Base-by-base conservation (phyloP, 495 filamentous ascomycete species). In the Xylaria curta region DNA sequence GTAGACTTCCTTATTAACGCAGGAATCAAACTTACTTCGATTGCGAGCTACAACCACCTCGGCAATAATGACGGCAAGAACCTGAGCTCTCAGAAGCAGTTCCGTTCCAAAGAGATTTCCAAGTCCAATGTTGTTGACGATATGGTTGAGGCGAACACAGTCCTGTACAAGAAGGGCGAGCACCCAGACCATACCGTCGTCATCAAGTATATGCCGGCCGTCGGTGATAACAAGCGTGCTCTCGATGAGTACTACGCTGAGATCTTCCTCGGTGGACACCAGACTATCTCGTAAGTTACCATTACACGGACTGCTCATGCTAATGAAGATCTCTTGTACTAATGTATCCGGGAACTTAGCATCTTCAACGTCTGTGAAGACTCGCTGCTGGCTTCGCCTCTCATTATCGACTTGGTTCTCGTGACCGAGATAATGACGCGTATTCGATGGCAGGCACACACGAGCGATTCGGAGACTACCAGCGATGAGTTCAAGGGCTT, bases 21-120 rank as follows among this genome's bases (percentile, higher is more conserved):
- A 68, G 96, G 96, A 80, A 97, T 99, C 88, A 97, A 97, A 88
- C 91, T 99, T 76, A 99, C 97, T 66, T 97, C 97, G 66, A 98
- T 99, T 83, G 93, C 96, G 76, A 96, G 93, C 85, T 99, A 98
- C 89, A 99, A 99, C 88, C 97, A 98, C 84, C 91, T 99, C 61
- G 96, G 96, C 78, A 99, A 99, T 88, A 99, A 99, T 79, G 96
- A 99, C 80, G 96, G 96, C 86, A 97, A 93, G 90, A 99, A 99
- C 86, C 83, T 99, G 74, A 97, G 92, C 85, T 97, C 94, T 28
- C 95, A 98, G 82, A 92, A 91, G 87, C 97, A 98, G 82, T 99
- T 99, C 89, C 94, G 96, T 78, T 97, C 94, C 82, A 99, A 99
- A 90, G 96, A 99, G 85, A 99, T 99, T 78, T 95, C 92, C 84